Evolutionary conservation across 176 grass and related monocot genomes (phyloP).

Genomic region (Bromus sterilis): DNA sequence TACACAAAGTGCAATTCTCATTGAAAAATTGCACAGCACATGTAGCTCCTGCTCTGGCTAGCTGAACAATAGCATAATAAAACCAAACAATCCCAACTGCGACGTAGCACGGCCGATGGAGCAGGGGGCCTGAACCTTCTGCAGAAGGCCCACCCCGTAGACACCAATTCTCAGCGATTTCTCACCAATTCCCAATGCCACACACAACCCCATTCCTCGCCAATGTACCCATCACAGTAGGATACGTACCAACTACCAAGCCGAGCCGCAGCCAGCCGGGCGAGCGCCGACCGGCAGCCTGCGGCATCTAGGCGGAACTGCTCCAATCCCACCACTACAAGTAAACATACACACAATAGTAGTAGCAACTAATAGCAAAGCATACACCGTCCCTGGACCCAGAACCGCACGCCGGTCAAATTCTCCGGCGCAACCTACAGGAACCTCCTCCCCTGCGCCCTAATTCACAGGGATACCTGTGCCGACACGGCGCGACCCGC

Average conservation of each 20-base stretch:
- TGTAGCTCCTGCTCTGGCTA: background rate
- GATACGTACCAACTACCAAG: too few species aligned
- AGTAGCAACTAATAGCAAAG: background rate
- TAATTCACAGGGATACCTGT: background rate
- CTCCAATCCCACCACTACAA: background rate
- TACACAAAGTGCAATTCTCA: background rate
- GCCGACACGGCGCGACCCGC: too few species aligned
- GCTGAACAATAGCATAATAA: background rate
- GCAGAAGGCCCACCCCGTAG: background rate
- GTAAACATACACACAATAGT: too few species aligned
- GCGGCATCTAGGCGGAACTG: background rate
- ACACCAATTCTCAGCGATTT: too few species aligned
- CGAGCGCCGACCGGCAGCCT: background rate
- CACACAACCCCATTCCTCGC: background rate
- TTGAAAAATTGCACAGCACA: background rate
- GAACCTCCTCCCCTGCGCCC: background rate
- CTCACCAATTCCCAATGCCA: too few species aligned
- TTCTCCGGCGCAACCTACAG: background rate
- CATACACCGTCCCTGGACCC: background rate
- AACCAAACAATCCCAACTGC: background rate
- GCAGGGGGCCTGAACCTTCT: background rate
- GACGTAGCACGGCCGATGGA: background rate
- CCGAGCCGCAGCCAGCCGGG: background rate
- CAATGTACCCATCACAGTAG: background rate
- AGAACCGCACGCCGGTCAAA: background rate